Conservation (phyloP, 2,329 filamentous ascomycete genomes). For the Aspergillus sp. region DNA sequence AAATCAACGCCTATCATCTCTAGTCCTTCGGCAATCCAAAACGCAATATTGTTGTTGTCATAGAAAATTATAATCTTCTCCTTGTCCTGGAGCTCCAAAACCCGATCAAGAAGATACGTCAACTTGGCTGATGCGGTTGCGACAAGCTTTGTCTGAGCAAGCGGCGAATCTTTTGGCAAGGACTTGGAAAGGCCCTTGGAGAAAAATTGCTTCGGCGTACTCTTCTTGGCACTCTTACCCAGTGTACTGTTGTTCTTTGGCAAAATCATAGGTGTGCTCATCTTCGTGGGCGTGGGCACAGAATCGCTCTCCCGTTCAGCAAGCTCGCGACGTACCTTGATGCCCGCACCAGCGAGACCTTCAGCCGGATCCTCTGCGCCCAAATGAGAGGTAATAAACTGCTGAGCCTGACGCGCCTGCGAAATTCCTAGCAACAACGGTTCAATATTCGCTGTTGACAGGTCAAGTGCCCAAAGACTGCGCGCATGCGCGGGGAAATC, state of each 20-base stretch:
- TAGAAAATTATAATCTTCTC: conserved; percentile 95
- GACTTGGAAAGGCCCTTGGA: conserved; percentile 19
- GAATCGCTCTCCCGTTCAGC: conserved; percentile 9
- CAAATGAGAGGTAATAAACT: conserved; percentile 42
- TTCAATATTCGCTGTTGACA: conserved; percentile 28
- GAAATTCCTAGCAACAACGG: conserved; percentile 53
- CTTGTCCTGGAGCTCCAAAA: conserved; percentile 58
- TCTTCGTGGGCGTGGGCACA: neutral
- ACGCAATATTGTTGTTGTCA: conserved; percentile 78
- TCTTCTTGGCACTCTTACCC: conserved; percentile 20
- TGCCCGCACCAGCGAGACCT: conserved; percentile 36
- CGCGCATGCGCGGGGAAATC: conserved; percentile 58
- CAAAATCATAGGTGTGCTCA: conserved; percentile 9
- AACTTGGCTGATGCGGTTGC: conserved; percentile 82
- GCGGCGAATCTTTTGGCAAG: conserved; percentile 40
- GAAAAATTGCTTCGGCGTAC: conserved; percentile 25
- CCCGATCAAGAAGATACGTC: conserved; percentile 71
- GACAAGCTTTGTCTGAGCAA: conserved; percentile 57
- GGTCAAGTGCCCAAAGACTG: conserved; percentile 61
- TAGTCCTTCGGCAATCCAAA: conserved; percentile 74
- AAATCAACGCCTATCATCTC: conserved; percentile 62
- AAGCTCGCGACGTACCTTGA: conserved; percentile 28
- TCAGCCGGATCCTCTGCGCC: conserved; percentile 29
- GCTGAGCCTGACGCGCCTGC: conserved; percentile 51
- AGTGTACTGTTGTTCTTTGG: conserved; percentile 10